A percentile compares a stretch with the other conserved stretches of the same genome.
phyloP scores from a whole-genome alignment of 768 basidiomycete species.

The Collybia mongolica region DNA sequence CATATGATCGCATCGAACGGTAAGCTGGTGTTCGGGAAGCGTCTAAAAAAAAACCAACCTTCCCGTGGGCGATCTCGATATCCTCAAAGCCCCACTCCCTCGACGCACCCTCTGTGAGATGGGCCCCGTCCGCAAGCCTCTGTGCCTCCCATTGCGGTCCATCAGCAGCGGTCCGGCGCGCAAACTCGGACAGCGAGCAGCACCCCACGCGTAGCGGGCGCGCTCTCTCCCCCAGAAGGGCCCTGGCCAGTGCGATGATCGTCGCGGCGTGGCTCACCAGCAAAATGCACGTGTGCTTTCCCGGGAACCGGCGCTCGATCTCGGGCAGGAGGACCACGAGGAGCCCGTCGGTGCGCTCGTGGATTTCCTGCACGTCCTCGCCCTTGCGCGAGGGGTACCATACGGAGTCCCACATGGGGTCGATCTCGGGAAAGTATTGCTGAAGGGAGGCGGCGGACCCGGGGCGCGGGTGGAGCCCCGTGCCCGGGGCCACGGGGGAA shows the following conservation, averaged over 20 bases:
- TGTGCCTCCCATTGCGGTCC: constrained; percentile 39
- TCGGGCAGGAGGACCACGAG: constrained; percentile 49
- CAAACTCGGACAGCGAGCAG: constrained; percentile 65
- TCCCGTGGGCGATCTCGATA: constrained; percentile 56
- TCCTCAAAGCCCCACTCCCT: constrained; percentile 86
- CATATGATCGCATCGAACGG: constrained; percentile 2
- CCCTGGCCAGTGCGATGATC: constrained; percentile 61
- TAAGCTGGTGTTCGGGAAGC: neutral
- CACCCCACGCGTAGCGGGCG: constrained; percentile 68
- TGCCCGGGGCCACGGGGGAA: constrained; percentile 62
- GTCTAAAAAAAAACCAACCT: constrained; percentile 34
- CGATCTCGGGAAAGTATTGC: constrained; percentile 57
- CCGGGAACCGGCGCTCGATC: constrained; percentile 42
- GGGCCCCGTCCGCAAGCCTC: constrained; percentile 52
- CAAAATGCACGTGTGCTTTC: constrained; percentile 49
- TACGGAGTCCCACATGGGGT: constrained; percentile 61
- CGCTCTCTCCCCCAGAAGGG: constrained; percentile 51
- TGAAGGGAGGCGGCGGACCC: constrained; percentile 51
- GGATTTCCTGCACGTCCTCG: constrained; percentile 62
- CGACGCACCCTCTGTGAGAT: constrained; percentile 55
- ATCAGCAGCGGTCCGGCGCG: constrained; percentile 20
- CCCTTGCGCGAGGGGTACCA: constrained; percentile 74
- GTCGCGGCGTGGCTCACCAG: constrained; percentile 79
- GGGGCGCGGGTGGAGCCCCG: constrained; percentile 78
- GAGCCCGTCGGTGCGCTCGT: constrained; percentile 56